These are phyloP conservation scores for Lactarius sp. DNA, from an alignment of 768 basidiomycete genomes.

Conservation along the genomic window DNA sequence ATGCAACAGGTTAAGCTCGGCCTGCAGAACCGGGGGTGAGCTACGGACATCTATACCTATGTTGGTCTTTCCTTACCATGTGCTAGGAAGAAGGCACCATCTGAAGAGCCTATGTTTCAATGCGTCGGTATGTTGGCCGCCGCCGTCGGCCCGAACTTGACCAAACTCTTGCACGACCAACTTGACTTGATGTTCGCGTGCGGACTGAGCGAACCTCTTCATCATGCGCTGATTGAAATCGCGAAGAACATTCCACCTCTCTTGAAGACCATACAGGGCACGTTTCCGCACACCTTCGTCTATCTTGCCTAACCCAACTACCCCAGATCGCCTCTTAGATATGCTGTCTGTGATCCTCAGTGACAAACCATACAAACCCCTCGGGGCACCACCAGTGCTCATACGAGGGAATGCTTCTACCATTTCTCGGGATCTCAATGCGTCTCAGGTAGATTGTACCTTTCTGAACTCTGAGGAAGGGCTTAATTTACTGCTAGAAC, in stretches of 20 bases:
- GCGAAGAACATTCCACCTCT: slow-evolving; percentile 86
- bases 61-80: slow-evolving; percentile 3
- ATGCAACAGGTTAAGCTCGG: slow-evolving; percentile 86
- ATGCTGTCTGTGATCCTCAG: slow-evolving; percentile 74
- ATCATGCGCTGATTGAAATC: slow-evolving; percentile 78
- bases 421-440: slow-evolving; percentile 47
- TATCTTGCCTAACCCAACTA: neutral
- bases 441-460: slow-evolving; percentile 40
- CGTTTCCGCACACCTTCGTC: slow-evolving; percentile 10
- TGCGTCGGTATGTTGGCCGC: slow-evolving; percentile 95
- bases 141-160: slow-evolving; percentile 93
- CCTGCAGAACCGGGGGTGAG: slow-evolving; percentile 81
- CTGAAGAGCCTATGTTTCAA: slow-evolving; percentile 95
- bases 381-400: slow-evolving; percentile 74
- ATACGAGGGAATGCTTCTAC: slow-evolving; percentile 48
- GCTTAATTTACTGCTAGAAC: slow-evolving; percentile 5
- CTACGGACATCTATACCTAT: neutral
- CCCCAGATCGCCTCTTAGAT: slow-evolving; percentile 81
- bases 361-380: slow-evolving; percentile 80
- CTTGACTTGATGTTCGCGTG: slow-evolving; percentile 95
- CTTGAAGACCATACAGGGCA: slow-evolving; percentile 88
- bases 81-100: slow-evolving; percentile 84
- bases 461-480: neutral
- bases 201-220: slow-evolving; percentile 85
- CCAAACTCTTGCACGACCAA: slow-evolving; percentile 92